Base-by-base conservation (phyloP, 768 basidiomycete species). In the Boletus rufocinnamomeus region DNA sequence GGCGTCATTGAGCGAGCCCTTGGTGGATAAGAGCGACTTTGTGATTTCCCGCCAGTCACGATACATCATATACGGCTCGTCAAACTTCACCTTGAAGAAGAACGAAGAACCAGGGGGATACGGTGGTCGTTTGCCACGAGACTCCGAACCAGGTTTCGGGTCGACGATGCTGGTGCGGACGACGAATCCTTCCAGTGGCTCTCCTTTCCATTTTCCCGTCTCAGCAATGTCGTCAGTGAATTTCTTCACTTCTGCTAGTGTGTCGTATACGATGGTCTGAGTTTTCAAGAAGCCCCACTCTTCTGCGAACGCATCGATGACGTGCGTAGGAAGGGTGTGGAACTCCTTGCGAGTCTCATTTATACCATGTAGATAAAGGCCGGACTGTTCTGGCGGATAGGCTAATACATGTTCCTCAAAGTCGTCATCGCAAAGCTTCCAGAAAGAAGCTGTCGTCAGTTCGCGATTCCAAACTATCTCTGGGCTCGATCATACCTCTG, bases 51-150 rank as follows among this genome's bases (percentile, higher is more conserved):
- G 83, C 94, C 95, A 98, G 70, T 95, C 92, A 55, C 97, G 88
- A 75, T 97, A 98, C 86, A 96, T 95, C 82, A 98, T 87, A 71
- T 99, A 99, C 3, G 96, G 96, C 69, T 98, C 93, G 73, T 98
- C 95, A 73, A 98, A 98, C 72, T 99, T 99, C 77, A 98, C 82
- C 71, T 99, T 99, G 86, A 97, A 98, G 82, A 99, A 98, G 80
- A 98, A 96, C 0, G 93, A 88, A 2, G 89, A 85, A 32, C 89
- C 92, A 1, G 86, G 74, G 0, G 79, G 71, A 68, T 98, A 97
- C 1, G 94, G 95, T 1, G 83, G 80, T 23, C 70, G 65, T 54
- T 59, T 67, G 47, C 66, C 67, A 30, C 65, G 71, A 51, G 71
- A 73, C 0, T 68, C 58, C 11, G 63, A 62, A 8, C 60, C 66